phyloP scores from a whole-genome alignment of 352 stramenopile genomes.

The Phytopythium helicoides region DNA sequence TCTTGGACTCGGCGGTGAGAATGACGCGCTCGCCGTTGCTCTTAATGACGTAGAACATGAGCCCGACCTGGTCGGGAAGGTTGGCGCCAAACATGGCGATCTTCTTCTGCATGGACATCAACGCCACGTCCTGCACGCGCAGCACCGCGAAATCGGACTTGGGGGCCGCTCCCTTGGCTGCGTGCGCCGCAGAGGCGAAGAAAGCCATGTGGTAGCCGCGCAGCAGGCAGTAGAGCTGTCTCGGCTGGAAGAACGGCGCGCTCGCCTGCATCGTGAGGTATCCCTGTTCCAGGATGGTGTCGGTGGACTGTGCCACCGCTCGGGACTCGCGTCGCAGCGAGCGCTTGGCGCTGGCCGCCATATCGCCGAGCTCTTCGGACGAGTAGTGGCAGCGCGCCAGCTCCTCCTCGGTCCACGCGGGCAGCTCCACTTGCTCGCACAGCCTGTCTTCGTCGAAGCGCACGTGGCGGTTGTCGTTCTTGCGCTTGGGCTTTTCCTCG shows the following conservation, averaged over 20 bases:
- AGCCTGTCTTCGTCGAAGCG: slow-evolving; percentile 45
- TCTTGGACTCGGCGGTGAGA: slow-evolving; percentile 43
- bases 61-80: slow-evolving; percentile 39
- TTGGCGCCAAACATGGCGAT: slow-evolving; percentile 55
- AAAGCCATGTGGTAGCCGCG: slow-evolving; percentile 38
- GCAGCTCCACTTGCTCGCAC: slow-evolving; percentile 36
- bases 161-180: slow-evolving; percentile 37
- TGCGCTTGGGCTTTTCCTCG: slow-evolving; percentile 7
- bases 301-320: slow-evolving; percentile 42
- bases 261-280: slow-evolving; percentile 52
- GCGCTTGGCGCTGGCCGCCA: slow-evolving; percentile 51
- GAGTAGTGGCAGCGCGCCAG: slow-evolving; percentile 61
- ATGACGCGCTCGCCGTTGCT: slow-evolving; percentile 60
- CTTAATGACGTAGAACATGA: slow-evolving; percentile 73
- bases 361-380: slow-evolving; percentile 44
- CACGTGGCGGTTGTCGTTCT: slow-evolving; percentile 29
- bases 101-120: slow-evolving; percentile 59
- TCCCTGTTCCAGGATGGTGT: slow-evolving; percentile 71
- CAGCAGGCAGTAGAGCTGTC: slow-evolving; percentile 68
- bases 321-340: slow-evolving; percentile 39
- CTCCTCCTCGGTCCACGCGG: slow-evolving; percentile 39
- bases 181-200: slow-evolving; percentile 48
- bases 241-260: slow-evolving; percentile 56
- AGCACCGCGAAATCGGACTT: slow-evolving; percentile 54
- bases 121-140: slow-evolving; percentile 55